Evolutionary conservation across 2,329 filamentous ascomycete genomes (phyloP), one percentile per base, ranked within the genome.

Genomic region (Gremmenia infestans): DNA sequence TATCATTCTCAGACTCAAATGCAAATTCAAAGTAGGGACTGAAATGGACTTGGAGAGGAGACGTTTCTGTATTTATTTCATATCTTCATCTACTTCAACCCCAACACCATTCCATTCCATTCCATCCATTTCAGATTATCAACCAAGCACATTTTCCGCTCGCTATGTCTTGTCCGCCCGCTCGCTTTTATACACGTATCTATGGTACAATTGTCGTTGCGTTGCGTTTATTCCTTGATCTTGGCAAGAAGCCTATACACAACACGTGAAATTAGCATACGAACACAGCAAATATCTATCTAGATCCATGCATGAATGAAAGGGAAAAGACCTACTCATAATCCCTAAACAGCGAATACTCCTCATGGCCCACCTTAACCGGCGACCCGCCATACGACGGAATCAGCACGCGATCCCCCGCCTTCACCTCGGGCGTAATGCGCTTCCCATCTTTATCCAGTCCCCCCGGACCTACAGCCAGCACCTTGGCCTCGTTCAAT

Each of bases 341-440:
- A 77, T 99, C 94, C 70, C 94, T 85, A 88, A 96, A 99, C 63
- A 99, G 85, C 63, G 88, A 86, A 81, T 85, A 97, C 79, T 99
- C 94, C 66, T 97, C 91, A 69, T 99, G 93, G 67, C 93, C 94
- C 67, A 97, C 90, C 85, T 97, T 97, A 74, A 99, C 86, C 63
- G 93, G 88, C 71, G 88, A 94, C 63, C 94, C 94, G 70, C 94
- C 94, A 71, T 87, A 99, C 90, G 93, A 89, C 67, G 94, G 94
- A 73, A 97, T 97, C 78, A 99, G 78, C 60, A 99, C 94, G 70
- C 89, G 89, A 79, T 99, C 94, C 65, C 94, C 94, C 49, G 86
- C 77, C 66, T 79, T 64, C 56, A 97, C 94, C 68, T 90, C 87
- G 80, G 93, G 91, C 60, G 87, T 81, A 68, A 97, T 78, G 67